Percentiles rank a stretch among this genome's conserved stretches.
phyloP scores from a whole-genome alignment of 306 rosid genomes.

The Potentilla sterilis region DNA sequence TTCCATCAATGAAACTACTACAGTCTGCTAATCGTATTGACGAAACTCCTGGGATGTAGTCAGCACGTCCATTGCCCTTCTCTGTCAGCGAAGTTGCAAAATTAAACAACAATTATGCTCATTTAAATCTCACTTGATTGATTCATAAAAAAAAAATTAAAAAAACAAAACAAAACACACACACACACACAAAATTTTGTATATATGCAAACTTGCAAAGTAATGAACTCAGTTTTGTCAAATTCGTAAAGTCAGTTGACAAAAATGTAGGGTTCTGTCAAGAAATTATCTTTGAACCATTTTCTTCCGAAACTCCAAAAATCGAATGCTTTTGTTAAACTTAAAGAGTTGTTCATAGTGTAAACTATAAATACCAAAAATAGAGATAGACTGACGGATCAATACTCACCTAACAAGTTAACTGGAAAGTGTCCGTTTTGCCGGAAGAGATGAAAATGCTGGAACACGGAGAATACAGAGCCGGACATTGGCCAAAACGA shows the following conservation, averaged over 20 bases:
- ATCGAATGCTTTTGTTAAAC: too few relatives aligned
- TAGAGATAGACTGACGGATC: not conserved
- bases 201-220: too few relatives aligned
- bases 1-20: conserved; percentile 20
- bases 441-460: conserved; percentile 29
- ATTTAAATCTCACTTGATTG: not conserved
- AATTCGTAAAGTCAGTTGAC: too few relatives aligned
- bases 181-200: too few relatives aligned
- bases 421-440: conserved; percentile 30
- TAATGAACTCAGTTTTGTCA: too few relatives aligned
- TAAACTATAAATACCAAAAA: not conserved
- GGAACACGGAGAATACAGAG: conserved; percentile 25
- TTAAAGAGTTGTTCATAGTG: too few relatives aligned
- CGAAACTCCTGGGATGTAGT: conserved; percentile 37
- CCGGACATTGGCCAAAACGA: conserved; percentile 40
- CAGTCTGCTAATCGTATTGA: conserved; percentile 25
- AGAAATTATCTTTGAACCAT: too few relatives aligned
- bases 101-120: not conserved
- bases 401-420: conserved; percentile 27
- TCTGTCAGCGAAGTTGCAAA: conserved; percentile 17
- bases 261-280: too few relatives aligned
- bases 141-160: too few relatives aligned
- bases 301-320: too few relatives aligned
- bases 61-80: conserved; percentile 26
- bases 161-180: too few relatives aligned